These are phyloP conservation scores for Phytophthora agathidicida DNA, from an alignment of 352 stramenopile species.

Conservation along the genomic window DNA sequence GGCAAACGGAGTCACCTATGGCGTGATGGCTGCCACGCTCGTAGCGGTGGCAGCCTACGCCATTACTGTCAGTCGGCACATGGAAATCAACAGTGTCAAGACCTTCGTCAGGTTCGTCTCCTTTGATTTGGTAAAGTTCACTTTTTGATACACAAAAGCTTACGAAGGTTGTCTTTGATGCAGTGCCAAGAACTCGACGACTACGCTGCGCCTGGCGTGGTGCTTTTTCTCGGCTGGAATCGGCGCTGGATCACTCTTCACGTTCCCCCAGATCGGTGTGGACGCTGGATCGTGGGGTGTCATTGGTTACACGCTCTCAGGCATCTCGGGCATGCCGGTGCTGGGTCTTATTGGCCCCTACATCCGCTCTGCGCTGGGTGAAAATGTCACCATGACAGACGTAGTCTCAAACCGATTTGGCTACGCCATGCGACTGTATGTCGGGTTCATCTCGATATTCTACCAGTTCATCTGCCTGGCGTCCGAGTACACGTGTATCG, in stretches of 20 bases:
- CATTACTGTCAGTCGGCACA: constrained; percentile 60
- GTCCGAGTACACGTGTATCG: constrained; percentile 73
- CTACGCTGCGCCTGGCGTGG: constrained; percentile 63
- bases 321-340: constrained; percentile 57
- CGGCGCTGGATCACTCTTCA: constrained; percentile 78
- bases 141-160: too few relatives aligned
- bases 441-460: constrained; percentile 71
- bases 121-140: not conserved
- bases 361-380: constrained; percentile 56
- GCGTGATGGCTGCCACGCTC: constrained; percentile 67
- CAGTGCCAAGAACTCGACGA: constrained; percentile 76
- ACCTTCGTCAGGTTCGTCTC: constrained; percentile 66
- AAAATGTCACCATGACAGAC: constrained; percentile 78
- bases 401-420: constrained; percentile 65
- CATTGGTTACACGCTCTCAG: constrained; percentile 77
- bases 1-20: constrained; percentile 50
- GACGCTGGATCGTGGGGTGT: constrained; percentile 76
- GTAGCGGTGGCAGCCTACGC: constrained; percentile 66
- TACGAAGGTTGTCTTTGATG: too few relatives aligned
- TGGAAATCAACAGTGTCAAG: constrained; percentile 58
- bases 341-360: constrained; percentile 62
- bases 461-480: constrained; percentile 86
- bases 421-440: constrained; percentile 69
- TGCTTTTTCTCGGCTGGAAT: constrained; percentile 83
- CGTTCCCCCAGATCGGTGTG: constrained; percentile 79